Base-by-base conservation (phyloP, 1,284 basidiomycete genomes). In the Stereum hirsutum region DNA sequence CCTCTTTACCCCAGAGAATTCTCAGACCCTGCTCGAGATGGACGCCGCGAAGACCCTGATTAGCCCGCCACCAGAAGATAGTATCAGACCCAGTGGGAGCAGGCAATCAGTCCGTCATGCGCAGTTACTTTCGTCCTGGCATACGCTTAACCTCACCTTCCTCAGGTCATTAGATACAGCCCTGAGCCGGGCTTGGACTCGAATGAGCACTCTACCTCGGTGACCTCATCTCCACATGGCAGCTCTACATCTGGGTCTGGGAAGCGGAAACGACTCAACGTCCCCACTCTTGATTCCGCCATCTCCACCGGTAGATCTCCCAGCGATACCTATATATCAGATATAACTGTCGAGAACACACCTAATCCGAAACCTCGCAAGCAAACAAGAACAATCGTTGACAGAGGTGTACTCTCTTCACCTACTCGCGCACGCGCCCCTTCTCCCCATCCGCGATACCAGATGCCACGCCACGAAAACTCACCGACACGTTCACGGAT, bases 301-400 rank as follows among this genome's bases (percentile, higher is more conserved):
- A n/a, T n/a, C n/a, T n/a, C n/a, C n/a, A n/a, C n/a, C n/a, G n/a
- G n/a, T n/a, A n/a, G n/a, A n/a, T n/a, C n/a, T n/a, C n/a, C n/a
- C n/a, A n/a, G n/a, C n/a, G n/a, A n/a, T n/a, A n/a, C n/a, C n/a
- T n/a, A n/a, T n/a, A n/a, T n/a, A n/a, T n/a, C n/a, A n/a, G n/a
- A n/a, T n/a, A n/a, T n/a, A 8, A 10, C 33, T 17, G 3, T 20
- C 6, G 33, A 35, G 72, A 58, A 62, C 1, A 78, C 74, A 0
- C 76, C 75, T 2, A 79, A 78, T 51, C 74, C 76, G 21, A 79
- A 76, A 54, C 65, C 76, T 1, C 70, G 76, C 50, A 81, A 81
- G 52, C 69, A 76, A 42, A 57, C 61, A n/a, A 59, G 63, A 42
- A 43, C n/a, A n/a, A n/a, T n/a, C n/a, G n/a, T n/a, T n/a, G n/a